Evolutionary conservation across 1,284 basidiomycete genomes (phyloP).

Genomic region (Jaminaea rosea): DNA sequence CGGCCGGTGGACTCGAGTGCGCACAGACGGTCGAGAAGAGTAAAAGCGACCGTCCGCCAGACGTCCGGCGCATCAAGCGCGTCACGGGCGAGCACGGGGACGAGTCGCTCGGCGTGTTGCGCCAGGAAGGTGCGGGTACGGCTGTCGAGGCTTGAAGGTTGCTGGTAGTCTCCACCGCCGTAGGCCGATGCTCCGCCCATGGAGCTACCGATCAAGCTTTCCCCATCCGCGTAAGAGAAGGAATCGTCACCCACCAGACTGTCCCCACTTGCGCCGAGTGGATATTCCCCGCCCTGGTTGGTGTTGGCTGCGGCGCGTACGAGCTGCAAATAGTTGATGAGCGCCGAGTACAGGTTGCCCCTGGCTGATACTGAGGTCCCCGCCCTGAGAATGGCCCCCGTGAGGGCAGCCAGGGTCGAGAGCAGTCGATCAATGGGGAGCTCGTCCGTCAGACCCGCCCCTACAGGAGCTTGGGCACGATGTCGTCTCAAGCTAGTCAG

Average conservation of each 20-base stretch:
- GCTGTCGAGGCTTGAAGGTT: conserved; percentile 52
- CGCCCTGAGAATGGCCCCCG: conserved; percentile 68
- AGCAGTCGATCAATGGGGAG: conserved; percentile 60
- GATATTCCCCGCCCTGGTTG: too few species aligned
- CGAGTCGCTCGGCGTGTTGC: conserved; percentile 59
- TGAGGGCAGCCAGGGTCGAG: conserved; percentile 63
- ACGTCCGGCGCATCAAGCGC: conserved; percentile 89
- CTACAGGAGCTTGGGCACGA: conserved; percentile 8
- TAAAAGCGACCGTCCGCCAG: conserved; percentile 89
- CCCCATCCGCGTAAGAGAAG: conserved; percentile 16
- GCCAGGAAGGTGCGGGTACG: conserved; percentile 57
- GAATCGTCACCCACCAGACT: conserved; percentile 22
- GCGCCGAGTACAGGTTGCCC: conserved; percentile 87
- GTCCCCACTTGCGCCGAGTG: conserved; percentile 20
- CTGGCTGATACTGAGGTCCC: conserved; percentile 78
- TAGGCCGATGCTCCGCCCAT: too few species aligned
- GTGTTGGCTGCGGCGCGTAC: conserved; percentile 5
- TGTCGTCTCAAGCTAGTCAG: conserved; percentile 62
- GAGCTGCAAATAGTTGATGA: conserved; percentile 80
- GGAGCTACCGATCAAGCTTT: conserved; percentile 20
- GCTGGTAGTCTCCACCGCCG: too few species aligned
- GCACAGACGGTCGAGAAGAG: conserved; percentile 68
- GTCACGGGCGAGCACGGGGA: conserved; percentile 72
- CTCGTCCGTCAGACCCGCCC: conserved; percentile 13
- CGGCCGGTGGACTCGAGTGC: conserved; percentile 27